A percentile compares a stretch with the other conserved stretches of the same genome.
These are phyloP conservation scores for Botrytis porri DNA, from an alignment of 2,329 filamentous ascomycete genomes.

Conservation along the genomic window DNA sequence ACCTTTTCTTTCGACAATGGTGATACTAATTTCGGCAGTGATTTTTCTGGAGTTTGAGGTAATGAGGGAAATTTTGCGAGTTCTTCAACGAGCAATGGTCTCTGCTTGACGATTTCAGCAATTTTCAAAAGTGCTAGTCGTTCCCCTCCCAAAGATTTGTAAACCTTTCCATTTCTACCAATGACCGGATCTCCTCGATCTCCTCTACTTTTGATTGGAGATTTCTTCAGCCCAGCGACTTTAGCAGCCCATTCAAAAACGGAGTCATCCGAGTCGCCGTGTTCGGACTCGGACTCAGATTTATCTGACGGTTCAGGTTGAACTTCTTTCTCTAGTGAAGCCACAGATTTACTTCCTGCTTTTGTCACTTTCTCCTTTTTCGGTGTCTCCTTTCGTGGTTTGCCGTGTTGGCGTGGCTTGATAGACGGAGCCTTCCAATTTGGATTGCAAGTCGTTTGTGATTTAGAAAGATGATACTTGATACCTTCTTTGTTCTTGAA, in stretches of 20 bases:
- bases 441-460: slow-evolving; percentile 37
- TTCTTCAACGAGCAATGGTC: slow-evolving; percentile 6
- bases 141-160: slow-evolving; percentile 14
- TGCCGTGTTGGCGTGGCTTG: slow-evolving; percentile 8
- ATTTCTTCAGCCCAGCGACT: slow-evolving; percentile 15
- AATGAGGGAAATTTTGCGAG: background rate
- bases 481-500: slow-evolving; percentile 39
- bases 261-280: slow-evolving; percentile 27
- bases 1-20: slow-evolving; percentile 11
- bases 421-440: slow-evolving; percentile 25
- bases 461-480: slow-evolving; percentile 37
- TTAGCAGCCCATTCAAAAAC: slow-evolving; percentile 28
- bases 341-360: background rate
- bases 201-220: background rate
- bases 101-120: background rate
- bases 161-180: slow-evolving; percentile 15
- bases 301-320: background rate
- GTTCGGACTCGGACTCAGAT: slow-evolving; percentile 10
- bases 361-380: slow-evolving; percentile 20
- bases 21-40: background rate
- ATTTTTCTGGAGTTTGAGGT: background rate
- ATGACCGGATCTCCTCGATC: slow-evolving; percentile 9
- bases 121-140: slow-evolving; percentile 8
- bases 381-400: slow-evolving; percentile 5
- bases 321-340: background rate